Conservation (phyloP, 129 eudicot genomes). For the Sambucus nigra region DNA sequence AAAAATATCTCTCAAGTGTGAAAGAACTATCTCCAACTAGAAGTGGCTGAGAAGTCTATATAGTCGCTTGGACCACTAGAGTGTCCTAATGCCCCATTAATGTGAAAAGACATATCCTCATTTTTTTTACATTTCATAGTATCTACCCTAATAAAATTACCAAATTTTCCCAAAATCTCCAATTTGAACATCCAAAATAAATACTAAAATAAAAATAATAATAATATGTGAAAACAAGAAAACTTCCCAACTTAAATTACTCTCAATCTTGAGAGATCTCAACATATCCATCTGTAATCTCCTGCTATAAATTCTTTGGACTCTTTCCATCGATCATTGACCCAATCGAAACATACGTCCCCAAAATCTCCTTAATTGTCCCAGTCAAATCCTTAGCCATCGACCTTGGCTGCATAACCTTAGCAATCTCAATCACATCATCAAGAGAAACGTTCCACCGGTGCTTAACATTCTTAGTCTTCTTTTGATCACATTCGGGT, state of each 20-base stretch:
- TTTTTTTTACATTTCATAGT: no score
- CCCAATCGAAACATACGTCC: slow-evolving; percentile 62
- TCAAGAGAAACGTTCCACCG: slow-evolving; percentile 51
- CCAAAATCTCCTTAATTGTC: slow-evolving; percentile 61
- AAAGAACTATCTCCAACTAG: no score
- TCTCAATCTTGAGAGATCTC: slow-evolving; percentile 48
- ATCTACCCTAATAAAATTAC: no score
- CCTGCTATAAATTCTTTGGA: slow-evolving; percentile 67
- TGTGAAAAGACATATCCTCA: no score
- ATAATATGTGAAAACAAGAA: neutral
- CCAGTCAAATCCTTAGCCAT: slow-evolving; percentile 74
- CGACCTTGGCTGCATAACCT: slow-evolving; percentile 59
- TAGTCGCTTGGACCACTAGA: no score
- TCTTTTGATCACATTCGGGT: slow-evolving; percentile 69
- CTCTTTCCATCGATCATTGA: slow-evolving; percentile 63
- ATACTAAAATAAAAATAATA: neutral
- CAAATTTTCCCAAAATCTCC: neutral
- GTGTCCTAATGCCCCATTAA: no score
- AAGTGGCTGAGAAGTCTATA: no score
- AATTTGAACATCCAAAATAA: neutral
- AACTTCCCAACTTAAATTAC: neutral
- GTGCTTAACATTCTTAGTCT: slow-evolving; percentile 66
- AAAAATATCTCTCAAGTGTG: no score
- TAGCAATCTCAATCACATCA: no score
- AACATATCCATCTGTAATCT: slow-evolving; percentile 52